Evolutionary conservation across 768 basidiomycete genomes (phyloP).

Genomic region (Russula olivacea): DNA sequence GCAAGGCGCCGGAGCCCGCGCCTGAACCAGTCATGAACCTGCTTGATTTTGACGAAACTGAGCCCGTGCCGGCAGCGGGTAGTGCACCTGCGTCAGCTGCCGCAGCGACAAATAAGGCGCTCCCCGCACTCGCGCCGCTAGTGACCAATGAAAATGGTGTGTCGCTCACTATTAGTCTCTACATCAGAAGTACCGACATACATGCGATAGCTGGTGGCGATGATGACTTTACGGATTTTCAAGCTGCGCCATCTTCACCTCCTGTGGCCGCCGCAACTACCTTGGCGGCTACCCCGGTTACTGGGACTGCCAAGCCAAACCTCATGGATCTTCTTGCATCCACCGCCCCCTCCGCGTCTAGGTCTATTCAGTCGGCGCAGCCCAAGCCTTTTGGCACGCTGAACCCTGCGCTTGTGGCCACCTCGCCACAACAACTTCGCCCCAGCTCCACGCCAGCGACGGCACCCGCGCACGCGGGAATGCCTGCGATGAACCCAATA

Average conservation of each 20-base stretch:
- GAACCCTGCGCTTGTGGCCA: slow-evolving; percentile 4
- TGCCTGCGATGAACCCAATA: slow-evolving; percentile 25
- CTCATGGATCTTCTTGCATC: slow-evolving; percentile 15
- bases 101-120: slow-evolving; percentile 44
- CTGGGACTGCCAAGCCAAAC: slow-evolving; percentile 2
- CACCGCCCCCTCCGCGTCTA: background rate
- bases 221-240: slow-evolving; percentile 86
- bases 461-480: background rate
- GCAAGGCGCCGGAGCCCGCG: slow-evolving; percentile 43
- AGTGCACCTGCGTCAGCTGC: slow-evolving; percentile 25
- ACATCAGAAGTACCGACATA: background rate
- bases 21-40: slow-evolving; percentile 49
- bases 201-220: slow-evolving; percentile 36
- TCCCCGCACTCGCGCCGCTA: slow-evolving; percentile 40
- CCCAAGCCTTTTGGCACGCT: slow-evolving; percentile 6
- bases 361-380: slow-evolving; percentile 8
- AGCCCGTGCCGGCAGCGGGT: slow-evolving; percentile 30
- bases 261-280: slow-evolving; percentile 47
- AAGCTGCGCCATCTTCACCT: slow-evolving; percentile 55
- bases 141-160: slow-evolving; percentile 28
- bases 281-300: slow-evolving; percentile 11
- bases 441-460: slow-evolving; percentile 18
- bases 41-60: slow-evolving; percentile 74
- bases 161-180: background rate
- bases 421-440: slow-evolving; percentile 20